These are phyloP conservation scores for Haplosporangium sp. DNA, from an alignment of 371 early-diverging fungal species.

Conservation along the genomic window DNA sequence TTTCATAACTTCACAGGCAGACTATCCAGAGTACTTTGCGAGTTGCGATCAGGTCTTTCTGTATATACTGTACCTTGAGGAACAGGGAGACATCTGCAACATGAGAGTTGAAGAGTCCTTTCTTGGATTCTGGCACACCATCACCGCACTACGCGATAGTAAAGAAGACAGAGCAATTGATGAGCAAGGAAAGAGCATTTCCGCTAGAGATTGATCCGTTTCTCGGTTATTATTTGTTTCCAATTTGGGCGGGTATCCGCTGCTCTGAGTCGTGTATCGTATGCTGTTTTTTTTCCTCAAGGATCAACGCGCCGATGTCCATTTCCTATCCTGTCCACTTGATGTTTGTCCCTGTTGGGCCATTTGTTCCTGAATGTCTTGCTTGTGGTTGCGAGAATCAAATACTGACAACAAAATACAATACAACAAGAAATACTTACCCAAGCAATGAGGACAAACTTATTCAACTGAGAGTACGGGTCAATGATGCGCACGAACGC, in stretches of 20 bases:
- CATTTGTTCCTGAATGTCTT: background rate
- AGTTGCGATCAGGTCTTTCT: no score
- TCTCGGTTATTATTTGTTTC: no score
- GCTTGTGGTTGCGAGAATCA: background rate
- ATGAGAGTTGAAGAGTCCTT: constrained; percentile 89
- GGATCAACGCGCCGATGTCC: no score
- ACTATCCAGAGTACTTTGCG: no score
- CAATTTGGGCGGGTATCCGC: no score
- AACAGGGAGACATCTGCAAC: constrained; percentile 81
- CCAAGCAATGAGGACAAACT: constrained; percentile 93
- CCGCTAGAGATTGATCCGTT: no score
- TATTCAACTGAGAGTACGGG: constrained; percentile 87
- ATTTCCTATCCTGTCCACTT: no score
- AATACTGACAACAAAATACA: background rate
- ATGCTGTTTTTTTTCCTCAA: no score
- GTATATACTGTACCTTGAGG: constrained; percentile 70
- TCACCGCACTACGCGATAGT: constrained; percentile 82
- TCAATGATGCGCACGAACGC: constrained; percentile 89
- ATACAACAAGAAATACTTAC: constrained; percentile 53
- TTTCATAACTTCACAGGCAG: no score
- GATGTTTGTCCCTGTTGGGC: background rate
- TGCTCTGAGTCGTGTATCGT: no score
- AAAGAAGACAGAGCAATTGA: background rate
- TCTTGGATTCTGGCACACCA: constrained; percentile 92
- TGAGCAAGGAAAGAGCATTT: no score